phyloP scores from a whole-genome alignment of 2,329 filamentous ascomycete genomes.

The Shiraia sp. region DNA sequence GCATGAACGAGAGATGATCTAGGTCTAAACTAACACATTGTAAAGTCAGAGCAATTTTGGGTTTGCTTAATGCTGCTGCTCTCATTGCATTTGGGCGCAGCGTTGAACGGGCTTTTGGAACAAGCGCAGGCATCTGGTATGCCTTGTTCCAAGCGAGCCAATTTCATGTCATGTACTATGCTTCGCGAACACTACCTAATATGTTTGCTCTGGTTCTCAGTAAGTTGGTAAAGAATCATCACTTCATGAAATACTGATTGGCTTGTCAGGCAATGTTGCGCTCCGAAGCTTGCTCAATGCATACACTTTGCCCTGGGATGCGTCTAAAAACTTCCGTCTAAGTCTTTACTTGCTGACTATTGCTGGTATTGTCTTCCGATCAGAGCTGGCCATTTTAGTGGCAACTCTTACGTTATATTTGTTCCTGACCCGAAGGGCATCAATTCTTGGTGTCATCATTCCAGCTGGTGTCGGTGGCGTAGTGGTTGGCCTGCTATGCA shows the following conservation, averaged over 20 bases:
- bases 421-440: slow-evolving; percentile 59
- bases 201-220: slow-evolving; percentile 92
- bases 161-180: slow-evolving; percentile 93
- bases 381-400: slow-evolving; percentile 83
- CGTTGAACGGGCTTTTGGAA: slow-evolving; percentile 70
- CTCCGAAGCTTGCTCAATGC: slow-evolving; percentile 57
- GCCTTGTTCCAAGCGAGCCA: slow-evolving; percentile 76
- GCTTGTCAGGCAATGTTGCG: slow-evolving; percentile 65
- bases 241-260: background rate
- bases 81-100: slow-evolving; percentile 68
- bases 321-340: slow-evolving; percentile 59
- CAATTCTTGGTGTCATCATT: slow-evolving; percentile 62
- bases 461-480: slow-evolving; percentile 68
- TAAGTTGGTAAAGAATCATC: slow-evolving; percentile 65
- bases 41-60: slow-evolving; percentile 74
- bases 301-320: slow-evolving; percentile 42
- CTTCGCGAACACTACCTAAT: slow-evolving; percentile 88
- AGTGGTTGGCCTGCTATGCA: slow-evolving; percentile 67
- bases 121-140: slow-evolving; percentile 75
- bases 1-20: background rate
- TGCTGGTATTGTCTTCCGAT: slow-evolving; percentile 82
- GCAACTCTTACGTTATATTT: slow-evolving; percentile 68
- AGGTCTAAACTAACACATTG: background rate
- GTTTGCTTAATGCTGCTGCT: slow-evolving; percentile 71
- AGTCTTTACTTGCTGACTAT: slow-evolving; percentile 77